Conservation (phyloP, 2,329 filamentous ascomycete species). For the Hymenoscyphus albidus region DNA sequence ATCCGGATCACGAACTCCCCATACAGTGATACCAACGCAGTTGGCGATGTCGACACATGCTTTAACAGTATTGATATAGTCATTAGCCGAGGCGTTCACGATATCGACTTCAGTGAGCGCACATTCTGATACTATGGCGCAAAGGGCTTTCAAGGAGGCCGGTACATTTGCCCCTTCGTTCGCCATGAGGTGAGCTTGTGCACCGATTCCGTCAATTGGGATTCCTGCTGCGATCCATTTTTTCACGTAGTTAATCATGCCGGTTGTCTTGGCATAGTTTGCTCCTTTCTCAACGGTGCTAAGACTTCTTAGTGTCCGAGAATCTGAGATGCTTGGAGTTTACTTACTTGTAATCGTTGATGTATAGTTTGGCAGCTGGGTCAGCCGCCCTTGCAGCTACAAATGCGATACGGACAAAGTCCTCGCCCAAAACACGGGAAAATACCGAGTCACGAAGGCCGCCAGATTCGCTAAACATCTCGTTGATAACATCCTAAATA, state of each 20-base stretch:
- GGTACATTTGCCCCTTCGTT: slow-evolving; percentile 15
- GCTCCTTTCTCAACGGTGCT: slow-evolving; percentile 34
- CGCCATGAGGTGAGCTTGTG: slow-evolving; percentile 16
- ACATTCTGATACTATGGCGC: slow-evolving; percentile 52
- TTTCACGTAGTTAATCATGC: slow-evolving; percentile 53
- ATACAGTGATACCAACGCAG: slow-evolving; percentile 36
- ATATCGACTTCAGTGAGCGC: slow-evolving; percentile 69
- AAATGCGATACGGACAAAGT: slow-evolving; percentile 67
- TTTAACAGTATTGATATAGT: slow-evolving; percentile 28
- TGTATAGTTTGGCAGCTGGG: slow-evolving; percentile 63
- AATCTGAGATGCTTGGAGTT: background rate
- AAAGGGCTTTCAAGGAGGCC: slow-evolving; percentile 45
- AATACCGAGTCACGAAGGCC: slow-evolving; percentile 57
- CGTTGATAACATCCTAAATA: slow-evolving; percentile 56
- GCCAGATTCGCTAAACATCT: slow-evolving; percentile 50
- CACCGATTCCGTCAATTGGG: slow-evolving; percentile 56
- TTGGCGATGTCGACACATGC: slow-evolving; percentile 33
- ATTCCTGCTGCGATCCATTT: slow-evolving; percentile 58
- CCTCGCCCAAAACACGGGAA: slow-evolving; percentile 62
- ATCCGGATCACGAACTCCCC: slow-evolving; percentile 46
- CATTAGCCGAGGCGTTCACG: slow-evolving; percentile 45
- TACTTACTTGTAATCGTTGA: slow-evolving; percentile 61
- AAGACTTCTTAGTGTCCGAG: slow-evolving; percentile 31
- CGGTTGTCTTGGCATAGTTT: slow-evolving; percentile 51
- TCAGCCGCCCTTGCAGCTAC: slow-evolving; percentile 62